Conservation (phyloP, 2,329 filamentous ascomycete genomes). For the Aspergillus awamori region DNA sequence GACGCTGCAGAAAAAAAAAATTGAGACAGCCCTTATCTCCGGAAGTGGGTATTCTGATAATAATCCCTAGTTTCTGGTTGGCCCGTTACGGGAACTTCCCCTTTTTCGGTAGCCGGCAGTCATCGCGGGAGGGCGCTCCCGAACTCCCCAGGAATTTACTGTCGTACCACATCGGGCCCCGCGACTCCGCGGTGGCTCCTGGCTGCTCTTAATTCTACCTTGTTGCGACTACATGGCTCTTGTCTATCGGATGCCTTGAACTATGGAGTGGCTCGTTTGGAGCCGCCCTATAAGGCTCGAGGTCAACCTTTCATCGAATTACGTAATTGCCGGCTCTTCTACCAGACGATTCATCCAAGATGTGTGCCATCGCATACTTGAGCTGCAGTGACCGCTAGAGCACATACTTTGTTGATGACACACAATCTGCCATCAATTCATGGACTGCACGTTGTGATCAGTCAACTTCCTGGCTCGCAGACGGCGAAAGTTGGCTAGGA, state of each 20-base stretch:
- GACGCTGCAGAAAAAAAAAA: slow-evolving; percentile 3
- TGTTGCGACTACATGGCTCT: not conserved
- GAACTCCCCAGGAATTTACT: not conserved
- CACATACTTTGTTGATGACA: not conserved
- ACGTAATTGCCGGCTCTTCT: not conserved
- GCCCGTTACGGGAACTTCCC: not conserved
- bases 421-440: not conserved
- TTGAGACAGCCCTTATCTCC: not conserved
- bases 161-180: not conserved
- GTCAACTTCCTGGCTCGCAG: not conserved
- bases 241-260: not conserved
- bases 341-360: not conserved
- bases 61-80: not conserved
- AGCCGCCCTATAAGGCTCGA: not conserved
- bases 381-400: not conserved
- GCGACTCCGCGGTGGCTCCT: not conserved
- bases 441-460: not conserved
- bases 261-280: not conserved
- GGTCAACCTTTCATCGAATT: not conserved
- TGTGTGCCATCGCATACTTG: not conserved
- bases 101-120: not conserved
- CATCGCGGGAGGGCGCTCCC: not conserved
- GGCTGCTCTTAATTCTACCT: not conserved
- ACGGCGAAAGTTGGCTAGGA: not conserved
- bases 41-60: not conserved